Percentiles rank a stretch among this genome's conserved stretches.
phyloP scores from a whole-genome alignment of 2,329 filamentous ascomycete genomes.

The Fusarium azukiicola region DNA sequence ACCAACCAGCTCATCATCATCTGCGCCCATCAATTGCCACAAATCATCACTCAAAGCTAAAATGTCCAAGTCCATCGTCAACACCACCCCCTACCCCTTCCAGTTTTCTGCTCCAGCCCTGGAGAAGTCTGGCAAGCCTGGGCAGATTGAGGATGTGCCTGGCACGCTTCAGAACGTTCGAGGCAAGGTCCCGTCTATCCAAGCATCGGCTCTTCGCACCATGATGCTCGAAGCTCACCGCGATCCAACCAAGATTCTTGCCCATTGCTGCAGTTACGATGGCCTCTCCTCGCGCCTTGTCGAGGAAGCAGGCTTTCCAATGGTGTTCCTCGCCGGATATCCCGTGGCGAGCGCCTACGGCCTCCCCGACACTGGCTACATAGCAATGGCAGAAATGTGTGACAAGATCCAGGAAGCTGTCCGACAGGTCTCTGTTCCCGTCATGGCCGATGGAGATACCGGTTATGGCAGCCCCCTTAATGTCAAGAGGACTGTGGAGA shows the following conservation, averaged over 20 bases:
- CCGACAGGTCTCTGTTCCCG: conserved; percentile 63
- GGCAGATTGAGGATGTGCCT: conserved; percentile 31
- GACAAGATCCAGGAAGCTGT: conserved; percentile 68
- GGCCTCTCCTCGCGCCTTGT: conserved; percentile 66
- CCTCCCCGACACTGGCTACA: conserved; percentile 72
- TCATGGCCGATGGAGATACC: conserved; percentile 71
- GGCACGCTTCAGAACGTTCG: conserved; percentile 39
- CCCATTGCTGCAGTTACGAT: conserved; percentile 67
- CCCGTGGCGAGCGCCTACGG: conserved; percentile 64
- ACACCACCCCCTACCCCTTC: conserved; percentile 59
- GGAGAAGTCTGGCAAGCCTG: conserved; percentile 39
- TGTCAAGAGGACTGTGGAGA: conserved; percentile 66
- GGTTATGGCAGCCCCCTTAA: conserved; percentile 72
- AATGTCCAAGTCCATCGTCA: conserved; percentile 54
- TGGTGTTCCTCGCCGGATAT: conserved; percentile 69
- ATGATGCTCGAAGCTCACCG: conserved; percentile 65
- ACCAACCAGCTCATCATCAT: neutral
- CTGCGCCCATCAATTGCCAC: neutral
- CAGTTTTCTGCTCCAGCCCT: conserved; percentile 48
- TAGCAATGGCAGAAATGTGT: conserved; percentile 70
- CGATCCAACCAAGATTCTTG: conserved; percentile 67
- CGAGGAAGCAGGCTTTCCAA: conserved; percentile 69
- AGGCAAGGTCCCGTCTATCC: conserved; percentile 59
- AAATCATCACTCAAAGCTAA: neutral
- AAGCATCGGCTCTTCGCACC: conserved; percentile 62